Conservation (phyloP, 768 basidiomycete species). For the Flagelloscypha sp. region DNA sequence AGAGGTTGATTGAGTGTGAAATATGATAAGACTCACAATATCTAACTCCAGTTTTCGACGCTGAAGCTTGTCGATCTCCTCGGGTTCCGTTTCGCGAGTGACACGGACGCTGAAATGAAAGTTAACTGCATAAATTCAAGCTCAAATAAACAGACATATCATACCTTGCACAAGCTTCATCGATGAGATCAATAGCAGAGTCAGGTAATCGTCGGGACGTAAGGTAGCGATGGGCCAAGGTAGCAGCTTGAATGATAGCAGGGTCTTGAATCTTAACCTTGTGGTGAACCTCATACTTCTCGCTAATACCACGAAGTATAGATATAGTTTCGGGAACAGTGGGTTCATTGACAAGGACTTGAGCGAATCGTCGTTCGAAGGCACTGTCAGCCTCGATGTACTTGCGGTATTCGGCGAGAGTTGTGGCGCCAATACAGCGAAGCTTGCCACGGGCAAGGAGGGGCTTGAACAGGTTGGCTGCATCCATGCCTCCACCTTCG, state of each 20-base stretch:
- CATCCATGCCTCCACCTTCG: slow-evolving; percentile 89
- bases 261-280: slow-evolving; percentile 85
- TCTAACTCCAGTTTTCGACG: slow-evolving; percentile 85
- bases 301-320: slow-evolving; percentile 86
- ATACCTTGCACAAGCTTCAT: slow-evolving; percentile 85
- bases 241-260: slow-evolving; percentile 82
- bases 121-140: slow-evolving; percentile 1
- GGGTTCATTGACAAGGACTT: slow-evolving; percentile 90
- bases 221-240: slow-evolving; percentile 88
- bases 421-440: slow-evolving; percentile 83
- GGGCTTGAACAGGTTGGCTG: slow-evolving; percentile 88
- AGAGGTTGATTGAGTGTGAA: no score
- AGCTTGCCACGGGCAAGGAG: slow-evolving; percentile 78
- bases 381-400: slow-evolving; percentile 92
- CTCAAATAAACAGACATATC: slow-evolving; percentile 14
- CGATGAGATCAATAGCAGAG: slow-evolving; percentile 85
- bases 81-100: slow-evolving; percentile 89
- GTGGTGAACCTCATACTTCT: slow-evolving; percentile 88
- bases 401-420: slow-evolving; percentile 84
- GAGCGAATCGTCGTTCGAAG: slow-evolving; percentile 85
- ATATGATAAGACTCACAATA: no score
- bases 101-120: slow-evolving; percentile 61
- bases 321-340: slow-evolving; percentile 82
- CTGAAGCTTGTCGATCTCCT: slow-evolving; percentile 87
- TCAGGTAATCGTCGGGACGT: slow-evolving; percentile 75